Percentiles rank a stretch among this genome's conserved stretches.
phyloP scores from a whole-genome alignment of 1,139 yeast genomes.

The Debaryomyces sp. region DNA sequence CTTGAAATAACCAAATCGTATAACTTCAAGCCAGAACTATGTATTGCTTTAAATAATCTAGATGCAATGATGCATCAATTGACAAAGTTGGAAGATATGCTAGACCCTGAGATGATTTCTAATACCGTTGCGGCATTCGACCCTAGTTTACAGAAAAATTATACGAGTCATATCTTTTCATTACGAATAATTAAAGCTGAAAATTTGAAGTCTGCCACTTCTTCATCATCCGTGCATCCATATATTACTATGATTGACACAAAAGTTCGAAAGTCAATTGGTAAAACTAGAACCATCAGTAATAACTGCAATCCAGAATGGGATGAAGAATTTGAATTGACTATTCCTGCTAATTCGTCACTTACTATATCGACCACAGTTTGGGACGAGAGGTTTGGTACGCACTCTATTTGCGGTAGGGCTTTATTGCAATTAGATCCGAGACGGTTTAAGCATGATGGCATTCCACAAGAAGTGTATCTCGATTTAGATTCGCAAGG shows the following conservation, averaged over 20 bases:
- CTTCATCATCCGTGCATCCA: constrained; percentile 55
- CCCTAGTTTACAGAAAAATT: constrained; percentile 33
- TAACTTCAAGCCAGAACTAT: constrained; percentile 63
- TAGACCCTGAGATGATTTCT: constrained; percentile 67
- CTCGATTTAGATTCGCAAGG: constrained; percentile 75
- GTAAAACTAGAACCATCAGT: constrained; percentile 68
- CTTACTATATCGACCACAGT: constrained; percentile 60
- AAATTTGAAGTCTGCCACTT: constrained; percentile 51
- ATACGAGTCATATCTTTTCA: constrained; percentile 62
- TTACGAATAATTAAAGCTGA: constrained; percentile 72
- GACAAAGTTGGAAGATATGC: constrained; percentile 58
- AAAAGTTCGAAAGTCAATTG: constrained; percentile 57
- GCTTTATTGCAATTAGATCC: constrained; percentile 68
- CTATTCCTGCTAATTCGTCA: constrained; percentile 40
- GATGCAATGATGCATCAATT: constrained; percentile 62
- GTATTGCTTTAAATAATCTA: constrained; percentile 75
- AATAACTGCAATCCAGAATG: constrained; percentile 75
- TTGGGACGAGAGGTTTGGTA: constrained; percentile 69
- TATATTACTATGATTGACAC: constrained; percentile 72
- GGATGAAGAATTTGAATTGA: constrained; percentile 85
- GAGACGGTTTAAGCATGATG: constrained; percentile 64
- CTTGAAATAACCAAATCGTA: constrained; percentile 55
- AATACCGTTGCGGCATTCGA: constrained; percentile 39
- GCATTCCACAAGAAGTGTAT: constrained; percentile 62
- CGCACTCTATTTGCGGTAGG: constrained; percentile 73